Base-by-base conservation (phyloP, 345 rosid genomes). In the Jatropha curcas region DNA sequence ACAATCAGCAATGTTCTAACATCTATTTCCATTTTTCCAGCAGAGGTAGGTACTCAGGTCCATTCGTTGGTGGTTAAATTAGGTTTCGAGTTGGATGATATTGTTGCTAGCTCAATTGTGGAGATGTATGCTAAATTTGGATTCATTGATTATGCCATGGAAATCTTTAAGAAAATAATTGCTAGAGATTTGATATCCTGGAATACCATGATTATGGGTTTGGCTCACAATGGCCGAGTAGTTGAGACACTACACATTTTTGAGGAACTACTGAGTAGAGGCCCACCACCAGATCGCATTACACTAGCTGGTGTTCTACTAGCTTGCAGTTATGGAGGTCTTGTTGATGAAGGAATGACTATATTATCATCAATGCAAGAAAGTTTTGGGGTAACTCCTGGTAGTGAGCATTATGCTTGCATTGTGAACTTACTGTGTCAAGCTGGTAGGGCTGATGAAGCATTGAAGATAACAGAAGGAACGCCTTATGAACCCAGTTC, bases 61-160 rank as follows among this genome's bases (percentile, higher is more conserved):
- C 98, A 93, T 81, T 85, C 91, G 60, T 71, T 88, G 75, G 86
- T 73, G 30, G 59, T 85, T 73, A 91, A 91, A 81, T 78, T 71
- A 39, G 97, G 97, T 68, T 81, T 86, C 31, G 83, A 75, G 67
- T 74, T 55, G 1, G 90, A 91, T 59, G 71, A 68, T 30, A 61
- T 86, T 75, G 90, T 89, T 70, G 86, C 86, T 57, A 86, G 84
- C 79, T 82, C 97, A 45, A 84, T 93, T 27, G 81, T 84, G 61
- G 82, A 89, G 67, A 93, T 87, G 90, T 93, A 91, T 76, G 37
- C 68, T 50, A 84, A 84, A 75, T 55, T 72, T 48, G 94, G 96
- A n/a, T 72, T 76, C 30, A 74, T 85, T 69, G 82, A 83, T 72
- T 63, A 76, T 71, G 84, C 91, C 20, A 73, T 76, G 80, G 41